Evolutionary conservation across 176 grass and related monocot genomes (phyloP).

Genomic region (Puya raimondii): DNA sequence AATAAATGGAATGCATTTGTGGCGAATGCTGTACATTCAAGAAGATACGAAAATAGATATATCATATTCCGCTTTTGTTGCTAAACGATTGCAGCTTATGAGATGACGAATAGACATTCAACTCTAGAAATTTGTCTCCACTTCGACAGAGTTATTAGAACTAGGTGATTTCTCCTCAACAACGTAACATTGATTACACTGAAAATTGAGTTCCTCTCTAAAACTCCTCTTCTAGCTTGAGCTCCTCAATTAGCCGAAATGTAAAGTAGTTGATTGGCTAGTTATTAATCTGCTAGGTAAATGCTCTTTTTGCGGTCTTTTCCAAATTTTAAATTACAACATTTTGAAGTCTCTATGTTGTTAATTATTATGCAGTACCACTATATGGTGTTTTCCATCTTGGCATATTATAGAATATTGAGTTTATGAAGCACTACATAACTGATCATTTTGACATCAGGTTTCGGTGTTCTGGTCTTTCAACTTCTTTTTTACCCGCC

Average conservation of each 20-base stretch:
- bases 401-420: not conserved
- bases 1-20: too few species aligned
- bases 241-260: not conserved
- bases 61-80: too few species aligned
- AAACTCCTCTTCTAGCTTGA: not conserved
- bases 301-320: not conserved
- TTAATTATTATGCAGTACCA: not conserved
- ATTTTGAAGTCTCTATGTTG: not conserved
- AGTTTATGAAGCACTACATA: not conserved
- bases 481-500: conserved; percentile 47
- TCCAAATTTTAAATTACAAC: not conserved
- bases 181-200: too few species aligned
- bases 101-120: too few species aligned
- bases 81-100: too few species aligned
- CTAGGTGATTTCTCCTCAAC: too few species aligned
- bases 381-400: not conserved
- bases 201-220: too few species aligned
- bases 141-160: too few species aligned
- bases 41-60: too few species aligned
- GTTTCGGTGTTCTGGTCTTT: conserved; percentile 47
- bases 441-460: conserved; percentile 5
- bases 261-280: too few species aligned
- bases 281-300: not conserved
- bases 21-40: too few species aligned
- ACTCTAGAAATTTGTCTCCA: too few species aligned